Conservation (phyloP, 768 basidiomycete species). For the Tulasnella sp. region DNA sequence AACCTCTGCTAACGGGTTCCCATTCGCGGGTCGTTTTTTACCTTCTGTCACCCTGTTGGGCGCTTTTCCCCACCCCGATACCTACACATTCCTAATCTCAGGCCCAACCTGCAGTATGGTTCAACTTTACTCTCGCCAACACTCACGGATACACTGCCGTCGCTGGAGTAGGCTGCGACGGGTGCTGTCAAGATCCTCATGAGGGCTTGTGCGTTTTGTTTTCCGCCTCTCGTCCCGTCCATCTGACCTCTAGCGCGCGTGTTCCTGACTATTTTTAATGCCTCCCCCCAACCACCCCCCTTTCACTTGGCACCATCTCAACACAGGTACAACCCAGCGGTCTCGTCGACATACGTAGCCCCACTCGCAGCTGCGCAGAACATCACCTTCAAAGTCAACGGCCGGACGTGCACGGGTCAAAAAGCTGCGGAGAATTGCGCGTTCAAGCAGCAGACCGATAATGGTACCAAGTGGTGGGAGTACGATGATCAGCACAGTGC, state of each 20-base stretch:
- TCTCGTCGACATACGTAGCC: background rate
- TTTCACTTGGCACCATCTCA: no score
- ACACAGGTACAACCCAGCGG: background rate
- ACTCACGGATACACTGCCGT: background rate
- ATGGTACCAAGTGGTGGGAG: constrained; percentile 1
- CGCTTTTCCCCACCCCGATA: no score
- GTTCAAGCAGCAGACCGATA: background rate
- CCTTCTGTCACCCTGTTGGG: background rate
- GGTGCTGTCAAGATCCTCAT: background rate
- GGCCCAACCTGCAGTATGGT: background rate
- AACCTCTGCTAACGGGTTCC: no score
- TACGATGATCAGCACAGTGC: background rate
- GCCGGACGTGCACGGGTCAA: background rate
- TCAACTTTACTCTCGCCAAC: background rate
- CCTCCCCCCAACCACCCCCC: no score
- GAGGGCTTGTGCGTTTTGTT: background rate
- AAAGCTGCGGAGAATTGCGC: background rate
- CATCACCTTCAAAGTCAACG: background rate
- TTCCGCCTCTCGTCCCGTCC: no score
- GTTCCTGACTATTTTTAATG: no score
- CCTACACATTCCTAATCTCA: background rate
- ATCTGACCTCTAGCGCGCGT: no score
- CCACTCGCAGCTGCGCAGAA: background rate
- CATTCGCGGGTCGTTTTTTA: background rate
- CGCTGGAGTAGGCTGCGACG: background rate